These are phyloP conservation scores for Taphrina populina DNA, from an alignment of 1,139 yeast species.

Conservation along the genomic window DNA sequence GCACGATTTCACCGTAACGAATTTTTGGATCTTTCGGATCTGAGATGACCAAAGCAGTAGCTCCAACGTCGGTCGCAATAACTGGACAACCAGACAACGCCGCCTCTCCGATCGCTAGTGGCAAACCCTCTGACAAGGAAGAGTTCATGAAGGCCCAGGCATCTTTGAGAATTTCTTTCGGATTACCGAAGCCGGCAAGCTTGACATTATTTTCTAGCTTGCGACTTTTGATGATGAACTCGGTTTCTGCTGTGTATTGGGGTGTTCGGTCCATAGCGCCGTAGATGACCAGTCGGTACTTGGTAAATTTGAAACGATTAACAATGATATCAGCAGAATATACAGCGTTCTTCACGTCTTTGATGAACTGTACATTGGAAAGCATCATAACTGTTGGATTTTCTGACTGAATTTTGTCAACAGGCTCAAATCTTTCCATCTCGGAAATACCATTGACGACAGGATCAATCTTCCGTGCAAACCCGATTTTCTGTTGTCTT, in stretches of 20 bases:
- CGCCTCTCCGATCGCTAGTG: constrained; percentile 17
- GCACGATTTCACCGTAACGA: constrained; percentile 18
- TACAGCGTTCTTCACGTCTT: constrained; percentile 21
- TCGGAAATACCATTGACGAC: constrained; percentile 22
- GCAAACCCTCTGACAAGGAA: constrained; percentile 18
- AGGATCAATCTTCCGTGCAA: constrained; percentile 17
- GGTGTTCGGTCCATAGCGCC: constrained; percentile 27
- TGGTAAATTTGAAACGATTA: constrained; percentile 17
- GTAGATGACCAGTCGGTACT: constrained; percentile 19
- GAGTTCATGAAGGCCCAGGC: constrained; percentile 27
- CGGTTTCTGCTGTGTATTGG: constrained; percentile 18
- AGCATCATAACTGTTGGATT: constrained; percentile 22
- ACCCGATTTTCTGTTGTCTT: constrained; percentile 14
- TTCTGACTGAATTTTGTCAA: constrained; percentile 18
- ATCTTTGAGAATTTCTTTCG: constrained; percentile 19
- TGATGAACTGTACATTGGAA: constrained; percentile 22
- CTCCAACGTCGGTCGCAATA: constrained; percentile 21
- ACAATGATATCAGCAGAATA: constrained; percentile 21
- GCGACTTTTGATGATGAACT: constrained; percentile 20
- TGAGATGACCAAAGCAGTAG: constrained; percentile 18
- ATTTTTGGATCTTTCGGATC: constrained; percentile 25
- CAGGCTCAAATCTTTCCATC: constrained; percentile 22
- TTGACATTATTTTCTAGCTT: constrained; percentile 8
- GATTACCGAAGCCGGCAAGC: constrained; percentile 20
- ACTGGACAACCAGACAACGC: constrained; percentile 22